Evolutionary conservation across 148 eudicot genomes (phyloP).

Genomic region (Silene latifolia): DNA sequence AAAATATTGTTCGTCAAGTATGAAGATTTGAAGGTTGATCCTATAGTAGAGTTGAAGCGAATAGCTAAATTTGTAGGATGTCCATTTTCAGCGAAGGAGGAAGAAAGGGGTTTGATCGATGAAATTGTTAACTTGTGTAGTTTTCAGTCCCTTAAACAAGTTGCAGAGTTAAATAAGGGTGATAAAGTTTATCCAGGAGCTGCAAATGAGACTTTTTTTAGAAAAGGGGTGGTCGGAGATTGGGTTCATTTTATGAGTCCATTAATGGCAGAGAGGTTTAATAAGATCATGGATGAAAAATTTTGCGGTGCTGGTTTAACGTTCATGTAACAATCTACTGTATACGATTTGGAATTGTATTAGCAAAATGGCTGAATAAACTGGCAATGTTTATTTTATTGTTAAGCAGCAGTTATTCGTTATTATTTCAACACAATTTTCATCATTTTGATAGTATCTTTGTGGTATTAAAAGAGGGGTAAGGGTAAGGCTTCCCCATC

Average conservation of each 20-base stretch:
- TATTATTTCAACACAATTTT: no score
- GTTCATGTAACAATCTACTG: background rate
- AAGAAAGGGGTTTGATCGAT: constrained; percentile 14
- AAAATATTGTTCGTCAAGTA: constrained; percentile 31
- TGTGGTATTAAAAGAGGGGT: no score
- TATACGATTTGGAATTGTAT: background rate
- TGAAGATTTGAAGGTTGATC: constrained; percentile 32
- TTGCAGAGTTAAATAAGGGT: constrained; percentile 12
- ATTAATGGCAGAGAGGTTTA: constrained; percentile 34
- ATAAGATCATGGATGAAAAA: constrained; percentile 41
- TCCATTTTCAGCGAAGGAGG: constrained; percentile 30
- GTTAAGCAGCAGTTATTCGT: no score
- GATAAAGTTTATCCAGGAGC: constrained; percentile 15
- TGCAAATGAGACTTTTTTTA: constrained; percentile 37
- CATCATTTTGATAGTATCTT: no score
- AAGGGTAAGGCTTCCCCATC: no score
- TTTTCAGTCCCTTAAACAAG: constrained; percentile 23
- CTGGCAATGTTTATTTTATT: no score
- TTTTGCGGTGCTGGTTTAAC: constrained; percentile 34
- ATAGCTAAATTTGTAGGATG: constrained; percentile 26
- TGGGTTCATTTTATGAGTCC: constrained; percentile 27
- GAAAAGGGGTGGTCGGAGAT: constrained; percentile 40
- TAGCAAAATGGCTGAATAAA: no score
- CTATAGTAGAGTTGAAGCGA: constrained; percentile 12
- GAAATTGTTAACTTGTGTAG: constrained; percentile 30